A percentile compares a stretch with the other conserved stretches of the same genome.
These are phyloP conservation scores for Leucocoprinus birnbaumii DNA, from an alignment of 768 basidiomycete species.

Conservation along the genomic window DNA sequence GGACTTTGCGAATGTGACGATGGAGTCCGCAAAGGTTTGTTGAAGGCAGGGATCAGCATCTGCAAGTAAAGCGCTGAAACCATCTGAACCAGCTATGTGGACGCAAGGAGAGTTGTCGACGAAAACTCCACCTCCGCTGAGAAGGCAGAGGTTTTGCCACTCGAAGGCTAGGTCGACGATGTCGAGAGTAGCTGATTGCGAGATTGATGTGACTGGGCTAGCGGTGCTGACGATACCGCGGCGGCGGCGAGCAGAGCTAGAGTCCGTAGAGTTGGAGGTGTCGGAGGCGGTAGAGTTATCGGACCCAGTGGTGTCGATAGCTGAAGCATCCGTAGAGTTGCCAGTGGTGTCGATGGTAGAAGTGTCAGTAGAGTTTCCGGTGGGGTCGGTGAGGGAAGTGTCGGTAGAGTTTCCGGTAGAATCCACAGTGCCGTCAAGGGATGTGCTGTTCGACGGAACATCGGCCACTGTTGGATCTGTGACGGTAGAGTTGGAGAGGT, in stretches of 20 bases:
- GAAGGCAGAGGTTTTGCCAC: slow-evolving; percentile 45
- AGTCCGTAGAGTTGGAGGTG: slow-evolving; percentile 14
- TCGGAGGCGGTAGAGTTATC: neutral
- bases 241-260: slow-evolving; percentile 14
- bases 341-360: slow-evolving; percentile 15
- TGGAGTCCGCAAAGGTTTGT: slow-evolving; percentile 45
- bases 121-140: slow-evolving; percentile 38
- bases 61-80: slow-evolving; percentile 42
- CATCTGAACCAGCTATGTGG: slow-evolving; percentile 34
- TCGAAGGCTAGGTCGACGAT: slow-evolving; percentile 21
- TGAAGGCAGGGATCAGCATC: slow-evolving; percentile 46
- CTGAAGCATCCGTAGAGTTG: neutral
- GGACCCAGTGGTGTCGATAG: too few species aligned
- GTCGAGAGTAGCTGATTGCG: neutral
- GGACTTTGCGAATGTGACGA: slow-evolving; percentile 50
- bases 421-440: slow-evolving; percentile 4
- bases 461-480: slow-evolving; percentile 12
- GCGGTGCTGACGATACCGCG: neutral
- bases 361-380: slow-evolving; percentile 13
- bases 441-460: slow-evolving; percentile 14
- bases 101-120: slow-evolving; percentile 36
- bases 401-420: slow-evolving; percentile 15
- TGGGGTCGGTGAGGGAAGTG: slow-evolving; percentile 8
- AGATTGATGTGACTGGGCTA: slow-evolving; percentile 25
- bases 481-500: slow-evolving; percentile 20